phyloP scores from a whole-genome alignment of 768 basidiomycete genomes.

The Naematelia encephala region DNA sequence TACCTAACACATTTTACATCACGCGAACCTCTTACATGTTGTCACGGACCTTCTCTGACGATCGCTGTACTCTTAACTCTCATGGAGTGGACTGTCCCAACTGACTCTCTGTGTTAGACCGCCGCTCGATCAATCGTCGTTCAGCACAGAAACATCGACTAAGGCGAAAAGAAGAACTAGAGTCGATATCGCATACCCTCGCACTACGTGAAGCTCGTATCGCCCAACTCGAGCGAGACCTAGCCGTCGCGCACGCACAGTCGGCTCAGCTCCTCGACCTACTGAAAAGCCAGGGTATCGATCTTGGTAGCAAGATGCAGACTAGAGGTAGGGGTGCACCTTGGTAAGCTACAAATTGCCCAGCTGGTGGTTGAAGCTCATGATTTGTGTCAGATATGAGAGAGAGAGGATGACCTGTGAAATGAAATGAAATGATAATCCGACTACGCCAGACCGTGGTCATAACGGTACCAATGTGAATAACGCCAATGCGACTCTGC shows the following conservation, averaged over 20 bases:
- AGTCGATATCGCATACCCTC: conserved; percentile 4
- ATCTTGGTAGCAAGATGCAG: neutral
- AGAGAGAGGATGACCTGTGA: too few species aligned
- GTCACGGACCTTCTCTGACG: too few species aligned
- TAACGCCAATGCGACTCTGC: too few species aligned
- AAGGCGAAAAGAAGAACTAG: conserved; percentile 16
- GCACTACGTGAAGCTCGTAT: conserved; percentile 4
- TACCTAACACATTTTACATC: too few species aligned
- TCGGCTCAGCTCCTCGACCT: conserved; percentile 8
- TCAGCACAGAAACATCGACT: conserved; percentile 24
- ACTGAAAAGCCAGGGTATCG: neutral
- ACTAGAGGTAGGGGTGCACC: neutral
- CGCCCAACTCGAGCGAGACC: conserved; percentile 10
- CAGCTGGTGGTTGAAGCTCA: too few species aligned
- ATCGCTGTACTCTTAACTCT: too few species aligned
- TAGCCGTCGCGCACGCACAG: conserved; percentile 15
- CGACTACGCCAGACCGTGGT: too few species aligned
- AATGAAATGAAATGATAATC: too few species aligned
- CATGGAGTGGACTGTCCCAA: neutral
- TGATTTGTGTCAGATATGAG: too few species aligned
- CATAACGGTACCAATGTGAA: too few species aligned
- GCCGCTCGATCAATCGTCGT: conserved; percentile 22
- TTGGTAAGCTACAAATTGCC: neutral
- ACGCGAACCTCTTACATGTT: too few species aligned
- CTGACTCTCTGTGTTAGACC: conserved; percentile 17